These are phyloP conservation scores for Starmerella bombicola DNA, from an alignment of 805 yeast genomes.

Conservation along the genomic window DNA sequence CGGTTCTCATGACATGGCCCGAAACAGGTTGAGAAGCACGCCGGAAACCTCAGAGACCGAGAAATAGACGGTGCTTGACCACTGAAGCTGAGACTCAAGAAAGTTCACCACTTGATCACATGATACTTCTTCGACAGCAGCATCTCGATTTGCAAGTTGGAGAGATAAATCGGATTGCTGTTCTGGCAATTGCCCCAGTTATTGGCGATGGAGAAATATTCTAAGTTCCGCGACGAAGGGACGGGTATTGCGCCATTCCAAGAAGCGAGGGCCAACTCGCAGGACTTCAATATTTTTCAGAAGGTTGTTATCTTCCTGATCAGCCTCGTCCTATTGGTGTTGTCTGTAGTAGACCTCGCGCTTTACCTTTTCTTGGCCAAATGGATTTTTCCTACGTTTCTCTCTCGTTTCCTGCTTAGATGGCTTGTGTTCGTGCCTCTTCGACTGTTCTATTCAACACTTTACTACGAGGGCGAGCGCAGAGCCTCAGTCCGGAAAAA, in stretches of 20 bases:
- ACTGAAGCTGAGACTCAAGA: too few species aligned
- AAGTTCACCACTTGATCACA: too few species aligned
- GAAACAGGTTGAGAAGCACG: too few species aligned
- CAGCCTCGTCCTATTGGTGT: slow-evolving; percentile 71
- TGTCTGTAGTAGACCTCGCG: slow-evolving; percentile 58
- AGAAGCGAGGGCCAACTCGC: slow-evolving; percentile 31
- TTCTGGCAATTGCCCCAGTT: too few species aligned
- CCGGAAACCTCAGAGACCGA: too few species aligned
- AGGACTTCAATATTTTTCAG: slow-evolving; percentile 1
- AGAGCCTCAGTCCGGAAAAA: slow-evolving; percentile 32
- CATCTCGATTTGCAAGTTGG: too few species aligned
- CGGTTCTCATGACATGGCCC: too few species aligned
- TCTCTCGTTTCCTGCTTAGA: slow-evolving; percentile 10
- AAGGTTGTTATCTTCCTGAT: slow-evolving; percentile 39
- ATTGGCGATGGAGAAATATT: slow-evolving; percentile 85
- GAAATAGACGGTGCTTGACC: too few species aligned
- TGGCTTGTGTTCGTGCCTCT: slow-evolving; percentile 12
- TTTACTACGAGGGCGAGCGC: slow-evolving; percentile 40
- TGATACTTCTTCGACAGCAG: too few species aligned
- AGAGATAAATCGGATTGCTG: too few species aligned
- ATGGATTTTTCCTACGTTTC: slow-evolving; percentile 9
- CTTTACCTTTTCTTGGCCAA: slow-evolving; percentile 9
- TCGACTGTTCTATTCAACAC: slow-evolving; percentile 19
- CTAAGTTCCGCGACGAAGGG: slow-evolving; percentile 74
- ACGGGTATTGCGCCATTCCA: slow-evolving; percentile 85